phyloP scores from a whole-genome alignment of 140 eudicot genomes.

The Oenanthe javanica region DNA sequence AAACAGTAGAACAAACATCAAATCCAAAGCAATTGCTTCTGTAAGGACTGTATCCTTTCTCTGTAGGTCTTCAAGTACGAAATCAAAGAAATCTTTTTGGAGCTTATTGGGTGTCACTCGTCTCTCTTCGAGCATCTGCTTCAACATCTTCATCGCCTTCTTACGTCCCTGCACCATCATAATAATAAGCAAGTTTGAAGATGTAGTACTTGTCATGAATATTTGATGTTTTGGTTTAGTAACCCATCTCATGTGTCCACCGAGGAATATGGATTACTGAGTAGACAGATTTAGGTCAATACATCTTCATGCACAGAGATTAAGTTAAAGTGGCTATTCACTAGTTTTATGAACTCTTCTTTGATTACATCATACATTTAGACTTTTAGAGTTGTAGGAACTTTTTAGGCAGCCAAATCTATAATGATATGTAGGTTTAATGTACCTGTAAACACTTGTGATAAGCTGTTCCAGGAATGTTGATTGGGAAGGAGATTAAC shows the following conservation, averaged over 20 bases:
- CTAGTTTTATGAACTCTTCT: neutral
- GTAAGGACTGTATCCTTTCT: slow-evolving; percentile 66
- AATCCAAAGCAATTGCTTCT: slow-evolving; percentile 83
- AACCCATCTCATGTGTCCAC: neutral
- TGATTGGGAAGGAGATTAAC: slow-evolving; percentile 77
- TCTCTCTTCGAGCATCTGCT: slow-evolving; percentile 70
- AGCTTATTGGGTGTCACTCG: slow-evolving; percentile 56
- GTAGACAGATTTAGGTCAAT: neutral
- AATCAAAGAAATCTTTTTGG: slow-evolving; percentile 67
- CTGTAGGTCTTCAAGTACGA: slow-evolving; percentile 69
- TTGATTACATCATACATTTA: neutral
- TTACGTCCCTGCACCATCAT: slow-evolving; percentile 66
- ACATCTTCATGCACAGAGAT: neutral
- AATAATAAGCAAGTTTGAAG: slow-evolving; percentile 2
- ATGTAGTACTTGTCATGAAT: neutral
- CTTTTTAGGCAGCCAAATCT: neutral
- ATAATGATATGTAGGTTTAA: neutral
- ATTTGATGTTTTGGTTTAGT: neutral
- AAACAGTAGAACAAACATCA: slow-evolving; percentile 88
- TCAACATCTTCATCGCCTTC: slow-evolving; percentile 82
- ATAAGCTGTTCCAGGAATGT: slow-evolving; percentile 96
- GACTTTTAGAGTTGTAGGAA: neutral
- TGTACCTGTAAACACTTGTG: slow-evolving; percentile 80
- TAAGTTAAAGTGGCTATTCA: neutral
- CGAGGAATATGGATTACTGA: neutral